These are phyloP conservation scores for Cudoniella acicularis DNA, from an alignment of 495 filamentous ascomycete genomes.

Conservation along the genomic window DNA sequence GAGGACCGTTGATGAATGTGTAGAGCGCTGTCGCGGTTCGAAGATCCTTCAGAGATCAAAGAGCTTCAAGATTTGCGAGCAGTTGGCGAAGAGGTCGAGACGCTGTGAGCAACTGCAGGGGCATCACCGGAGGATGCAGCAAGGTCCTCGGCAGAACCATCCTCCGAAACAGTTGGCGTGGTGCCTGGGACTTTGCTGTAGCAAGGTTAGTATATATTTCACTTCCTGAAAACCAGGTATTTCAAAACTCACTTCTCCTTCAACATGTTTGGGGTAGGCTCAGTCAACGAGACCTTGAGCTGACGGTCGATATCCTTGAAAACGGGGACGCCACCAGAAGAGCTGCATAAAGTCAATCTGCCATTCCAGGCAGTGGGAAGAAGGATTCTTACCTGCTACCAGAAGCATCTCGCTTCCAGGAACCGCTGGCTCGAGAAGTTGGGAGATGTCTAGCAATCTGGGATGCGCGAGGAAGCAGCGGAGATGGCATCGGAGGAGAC, in stretches of 20 bases:
- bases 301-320: slow-evolving; percentile 27
- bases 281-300: slow-evolving; percentile 17
- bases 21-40: not conserved
- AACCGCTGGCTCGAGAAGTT: slow-evolving; percentile 8
- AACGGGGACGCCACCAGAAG: slow-evolving; percentile 10
- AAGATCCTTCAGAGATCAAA: not conserved
- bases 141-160: slow-evolving; percentile 41
- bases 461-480: slow-evolving; percentile 18
- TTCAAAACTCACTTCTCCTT: slow-evolving; percentile 24
- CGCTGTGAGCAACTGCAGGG: slow-evolving; percentile 42
- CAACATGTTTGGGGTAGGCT: slow-evolving; percentile 16
- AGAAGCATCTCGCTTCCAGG: slow-evolving; percentile 26
- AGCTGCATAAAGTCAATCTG: slow-evolving; percentile 11
- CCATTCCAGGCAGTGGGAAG: not conserved
- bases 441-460: slow-evolving; percentile 23
- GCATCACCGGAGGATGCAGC: slow-evolving; percentile 48
- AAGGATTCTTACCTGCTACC: slow-evolving; percentile 10
- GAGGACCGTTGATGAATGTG: not conserved
- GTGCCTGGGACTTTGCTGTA: slow-evolving; percentile 27
- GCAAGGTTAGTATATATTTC: not conserved
- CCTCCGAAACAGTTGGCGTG: slow-evolving; percentile 35
- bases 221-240: not conserved
- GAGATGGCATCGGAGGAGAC: slow-evolving; percentile 31
- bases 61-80: slow-evolving; percentile 21
- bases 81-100: slow-evolving; percentile 45